Base-by-base conservation (phyloP, 2,329 filamentous ascomycete genomes). In the Diatrype stigma region DNA sequence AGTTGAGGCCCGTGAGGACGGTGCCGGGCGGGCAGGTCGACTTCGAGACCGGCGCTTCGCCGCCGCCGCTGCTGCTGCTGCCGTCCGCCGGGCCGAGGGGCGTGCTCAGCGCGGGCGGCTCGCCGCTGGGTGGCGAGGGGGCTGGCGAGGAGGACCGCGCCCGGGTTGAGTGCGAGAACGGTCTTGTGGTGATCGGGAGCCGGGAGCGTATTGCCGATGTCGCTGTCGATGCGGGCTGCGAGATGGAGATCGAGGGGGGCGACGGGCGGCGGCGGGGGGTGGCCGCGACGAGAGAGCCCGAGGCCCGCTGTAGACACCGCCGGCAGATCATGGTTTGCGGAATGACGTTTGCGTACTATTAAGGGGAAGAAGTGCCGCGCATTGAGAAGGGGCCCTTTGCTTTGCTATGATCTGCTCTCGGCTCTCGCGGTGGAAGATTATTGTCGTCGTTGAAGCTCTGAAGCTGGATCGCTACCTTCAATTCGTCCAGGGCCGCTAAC, bases 1-100 rank as follows among this genome's bases (percentile, higher is more conserved):
- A 93, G 69, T 90, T 93, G 50, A 95, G 73, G 1, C 89, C 89
- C 50, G 76, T 83, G 40, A 95, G 74, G 14, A 84, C 71, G 14
- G 86, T 90, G 32, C 90, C 90, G 5, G 84, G 82, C 2, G 78
- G 73, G 60, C 87, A 85, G 26, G 77, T 78, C 7, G 80, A 83
- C 22, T 70, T 58, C 17, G 53, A 22, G 10, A 30, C 26, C 10
- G 26, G 10, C 6, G 5, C 10, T 5, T 10, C 19, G 58, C 51
- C 17, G 57, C 60, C 16, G 50, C 37, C 14, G 60, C 26, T 5
- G 51, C 37, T 34, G 51, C 56, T n/a, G 26, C 26, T 30, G 38
- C 46, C n/a, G 55, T 55, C 30, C 5, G 40, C 55, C 50, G 12
- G 52, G 38, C 21, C 66, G 58, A 55, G 62, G 34, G 60, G 58